Evolutionary conservation across 768 basidiomycete genomes (phyloP), one percentile per base, ranked within the genome.

Genomic region (Podaxis sp.): DNA sequence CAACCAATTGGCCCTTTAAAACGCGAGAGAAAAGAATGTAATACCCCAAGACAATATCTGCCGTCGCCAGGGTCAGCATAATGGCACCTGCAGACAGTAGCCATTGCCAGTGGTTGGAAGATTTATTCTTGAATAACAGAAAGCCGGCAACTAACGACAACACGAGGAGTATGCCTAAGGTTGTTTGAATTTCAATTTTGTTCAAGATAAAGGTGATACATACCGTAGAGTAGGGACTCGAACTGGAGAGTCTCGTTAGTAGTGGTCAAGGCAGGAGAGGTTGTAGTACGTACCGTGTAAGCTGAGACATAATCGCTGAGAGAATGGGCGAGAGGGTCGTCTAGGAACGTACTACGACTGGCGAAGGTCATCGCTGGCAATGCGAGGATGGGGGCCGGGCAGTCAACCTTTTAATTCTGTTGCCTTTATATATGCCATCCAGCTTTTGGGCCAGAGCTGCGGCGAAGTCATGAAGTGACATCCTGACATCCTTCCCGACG

Each of bases 21-120:
- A 37, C 25, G n/a, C 41, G 29, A 9, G 43, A 33, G 46, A 50
- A 58, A 11, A 58, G 57, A 29, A 58, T 49, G n/a, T 58, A 58
- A 22, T 58, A 58, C 6, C 47, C 57, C 27, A 58, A 6, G 24
- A 50, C 33, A 33, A 58, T 25, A 33, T 58, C 57, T 7, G 57
- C 47, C 9, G 57, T 58, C 11, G 57, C 57, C 19, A 58, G 19
- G 17, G 27, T 19, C n/a, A 58, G 33, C 47, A 58, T 58, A 36
- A 58, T 22, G 22, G 27, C 27, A 0, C 57, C 57, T 37, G 47
- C 57, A 6, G 46, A 17, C 29, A 58, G 27, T 22, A 58, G n/a
- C 57, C 57, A 58, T 50, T 9, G 47, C 47, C 47, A 58, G 24
- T 58, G 27, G 7, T 49, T 37, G 29, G 57, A 57, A 11, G 43